Percentiles rank a stretch among this genome's conserved stretches.
These are phyloP conservation scores for Stephanodiscus minutulus DNA, from an alignment of 108 stramenopile genomes.

Conservation along the genomic window DNA sequence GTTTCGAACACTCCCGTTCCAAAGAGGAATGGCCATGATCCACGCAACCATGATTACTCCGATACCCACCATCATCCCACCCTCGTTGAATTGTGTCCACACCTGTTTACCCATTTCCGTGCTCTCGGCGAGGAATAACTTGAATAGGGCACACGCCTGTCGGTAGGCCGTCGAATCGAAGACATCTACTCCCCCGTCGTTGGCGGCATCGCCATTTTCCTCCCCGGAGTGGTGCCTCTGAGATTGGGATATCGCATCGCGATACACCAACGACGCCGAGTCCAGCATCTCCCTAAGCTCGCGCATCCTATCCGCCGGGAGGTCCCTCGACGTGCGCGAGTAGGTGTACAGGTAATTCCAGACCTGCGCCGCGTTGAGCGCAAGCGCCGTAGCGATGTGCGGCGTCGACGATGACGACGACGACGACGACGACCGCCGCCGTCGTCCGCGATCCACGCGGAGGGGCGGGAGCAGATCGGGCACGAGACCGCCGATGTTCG, in stretches of 20 bases:
- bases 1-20: constrained; percentile 30
- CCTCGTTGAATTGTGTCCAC: constrained; percentile 84
- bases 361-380: constrained; percentile 87
- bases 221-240: neutral
- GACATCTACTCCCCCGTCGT: constrained; percentile 20
- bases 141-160: constrained; percentile 74
- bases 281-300: constrained; percentile 64
- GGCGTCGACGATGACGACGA: constrained; percentile 19
- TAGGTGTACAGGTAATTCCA: constrained; percentile 83
- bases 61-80: constrained; percentile 75
- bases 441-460: neutral
- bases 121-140: constrained; percentile 71
- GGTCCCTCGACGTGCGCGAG: constrained; percentile 63
- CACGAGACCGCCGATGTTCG: constrained; percentile 88
- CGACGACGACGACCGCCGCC: neutral
- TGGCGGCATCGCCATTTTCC: neutral
- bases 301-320: constrained; percentile 53
- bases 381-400: constrained; percentile 65
- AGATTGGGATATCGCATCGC: constrained; percentile 53
- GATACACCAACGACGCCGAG: constrained; percentile 58
- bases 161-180: constrained; percentile 63
- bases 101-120: constrained; percentile 79
- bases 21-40: constrained; percentile 37
- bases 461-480: constrained; percentile 70
- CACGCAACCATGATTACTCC: constrained; percentile 53